Percentiles rank a stretch among this genome's conserved stretches.
Conservation (phyloP, 208 protist species). For the Trypanosoma brucei region DNA sequence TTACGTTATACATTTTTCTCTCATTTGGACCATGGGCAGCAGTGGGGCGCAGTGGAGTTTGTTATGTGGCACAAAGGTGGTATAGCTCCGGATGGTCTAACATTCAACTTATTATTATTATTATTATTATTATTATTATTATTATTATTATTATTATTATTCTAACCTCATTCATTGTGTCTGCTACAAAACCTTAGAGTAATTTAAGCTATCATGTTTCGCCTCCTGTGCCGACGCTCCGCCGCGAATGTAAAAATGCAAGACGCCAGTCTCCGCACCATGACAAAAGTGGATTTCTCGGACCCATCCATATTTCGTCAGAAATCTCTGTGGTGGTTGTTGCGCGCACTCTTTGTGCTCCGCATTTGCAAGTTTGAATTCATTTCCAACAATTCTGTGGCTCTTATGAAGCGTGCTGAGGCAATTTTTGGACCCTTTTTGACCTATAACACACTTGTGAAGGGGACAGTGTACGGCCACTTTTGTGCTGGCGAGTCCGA, state of each 20-base stretch:
- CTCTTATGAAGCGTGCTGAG: conserved; percentile 63
- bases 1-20: no score
- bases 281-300: conserved; percentile 41
- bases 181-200: background rate
- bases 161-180: no score
- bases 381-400: conserved; percentile 73
- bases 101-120: no score
- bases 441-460: conserved; percentile 76
- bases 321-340: conserved; percentile 62
- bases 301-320: conserved; percentile 59
- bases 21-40: no score
- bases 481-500: conserved; percentile 94
- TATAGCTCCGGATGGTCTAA: no score
- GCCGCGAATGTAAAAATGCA: background rate
- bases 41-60: no score
- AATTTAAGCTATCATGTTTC: background rate
- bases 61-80: no score
- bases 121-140: no score
- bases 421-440: conserved; percentile 65
- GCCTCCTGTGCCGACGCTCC: background rate
- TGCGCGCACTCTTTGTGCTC: conserved; percentile 71
- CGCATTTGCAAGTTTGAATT: conserved; percentile 60
- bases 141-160: no score
- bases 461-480: conserved; percentile 90
- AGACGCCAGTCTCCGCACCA: background rate